These are phyloP conservation scores for Curvularia eragrostidis DNA, from an alignment of 2,329 filamentous ascomycete genomes.

Conservation along the genomic window DNA sequence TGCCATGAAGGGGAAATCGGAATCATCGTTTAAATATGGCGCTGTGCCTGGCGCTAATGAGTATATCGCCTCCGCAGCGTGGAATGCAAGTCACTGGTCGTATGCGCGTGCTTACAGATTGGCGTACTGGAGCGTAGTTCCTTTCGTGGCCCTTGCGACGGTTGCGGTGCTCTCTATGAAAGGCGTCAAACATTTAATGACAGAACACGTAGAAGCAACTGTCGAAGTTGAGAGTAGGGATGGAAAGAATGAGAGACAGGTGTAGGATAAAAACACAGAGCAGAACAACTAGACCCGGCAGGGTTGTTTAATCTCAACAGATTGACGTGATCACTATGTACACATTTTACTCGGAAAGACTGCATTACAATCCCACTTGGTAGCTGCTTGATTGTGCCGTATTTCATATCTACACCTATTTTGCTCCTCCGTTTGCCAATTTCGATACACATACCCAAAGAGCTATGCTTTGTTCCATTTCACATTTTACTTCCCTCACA, in stretches of 20 bases:
- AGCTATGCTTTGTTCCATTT: background rate
- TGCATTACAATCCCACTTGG: background rate
- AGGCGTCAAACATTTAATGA: conserved; percentile 40
- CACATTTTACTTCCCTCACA: conserved; percentile 17
- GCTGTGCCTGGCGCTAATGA: conserved; percentile 26
- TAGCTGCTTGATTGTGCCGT: background rate
- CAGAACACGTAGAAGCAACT: conserved; percentile 42
- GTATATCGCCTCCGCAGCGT: conserved; percentile 29
- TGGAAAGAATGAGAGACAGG: conserved; percentile 4
- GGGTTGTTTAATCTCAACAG: background rate
- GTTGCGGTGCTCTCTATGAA: conserved; percentile 35
- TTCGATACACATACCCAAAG: background rate
- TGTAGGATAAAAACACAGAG: background rate
- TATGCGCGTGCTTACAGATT: conserved; percentile 40
- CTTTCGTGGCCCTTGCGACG: conserved; percentile 40
- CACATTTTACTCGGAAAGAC: background rate
- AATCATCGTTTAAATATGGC: conserved; percentile 15
- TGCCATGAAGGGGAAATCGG: conserved; percentile 28
- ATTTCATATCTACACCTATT: background rate
- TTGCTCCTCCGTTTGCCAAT: background rate
- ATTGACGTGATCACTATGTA: background rate
- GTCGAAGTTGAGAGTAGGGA: conserved; percentile 32
- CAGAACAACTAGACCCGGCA: background rate
- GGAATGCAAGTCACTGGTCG: conserved; percentile 38
- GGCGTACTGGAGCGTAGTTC: conserved; percentile 43